phyloP scores from a whole-genome alignment of 257 asterid species.

The Rubia yunnanensis region DNA sequence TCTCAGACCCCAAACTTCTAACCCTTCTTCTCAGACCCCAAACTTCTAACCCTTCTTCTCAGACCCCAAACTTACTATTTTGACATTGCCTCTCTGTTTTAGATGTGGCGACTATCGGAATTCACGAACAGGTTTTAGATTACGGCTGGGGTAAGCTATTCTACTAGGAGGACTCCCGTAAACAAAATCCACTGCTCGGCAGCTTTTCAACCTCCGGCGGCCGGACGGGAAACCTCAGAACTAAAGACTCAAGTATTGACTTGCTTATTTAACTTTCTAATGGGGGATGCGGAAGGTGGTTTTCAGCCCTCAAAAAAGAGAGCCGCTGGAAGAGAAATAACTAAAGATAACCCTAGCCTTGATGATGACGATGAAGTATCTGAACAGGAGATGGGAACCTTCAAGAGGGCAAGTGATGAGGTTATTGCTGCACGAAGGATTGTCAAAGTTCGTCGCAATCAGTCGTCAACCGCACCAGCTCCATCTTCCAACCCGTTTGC shows the following conservation, averaged over 20 bases:
- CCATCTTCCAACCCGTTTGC: slow-evolving; percentile 71
- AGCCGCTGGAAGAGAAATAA: slow-evolving; percentile 67
- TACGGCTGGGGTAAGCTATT: no score
- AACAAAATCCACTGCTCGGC: background rate
- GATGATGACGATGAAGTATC: slow-evolving; percentile 63
- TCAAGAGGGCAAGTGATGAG: slow-evolving; percentile 81
- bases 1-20: no score
- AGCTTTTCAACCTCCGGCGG: background rate
- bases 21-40: no score
- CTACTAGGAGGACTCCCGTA: background rate
- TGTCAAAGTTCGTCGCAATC: slow-evolving; percentile 74
- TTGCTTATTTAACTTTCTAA: slow-evolving; percentile 18
- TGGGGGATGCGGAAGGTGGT: slow-evolving; percentile 73
- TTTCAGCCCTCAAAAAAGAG: slow-evolving; percentile 79
- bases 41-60: no score
- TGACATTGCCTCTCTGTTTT: no score
- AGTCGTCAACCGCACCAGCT: slow-evolving; percentile 35
- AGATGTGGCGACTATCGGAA: no score
- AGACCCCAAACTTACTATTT: no score
- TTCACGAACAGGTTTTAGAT: no score
- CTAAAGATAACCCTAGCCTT: slow-evolving; percentile 84
- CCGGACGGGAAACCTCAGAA: background rate
- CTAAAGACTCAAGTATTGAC: slow-evolving; percentile 9
- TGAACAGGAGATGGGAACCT: slow-evolving; percentile 65
- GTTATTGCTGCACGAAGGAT: slow-evolving; percentile 78